phyloP scores from a whole-genome alignment of 2,329 filamentous ascomycete genomes.

The Ophiostoma quercus region DNA sequence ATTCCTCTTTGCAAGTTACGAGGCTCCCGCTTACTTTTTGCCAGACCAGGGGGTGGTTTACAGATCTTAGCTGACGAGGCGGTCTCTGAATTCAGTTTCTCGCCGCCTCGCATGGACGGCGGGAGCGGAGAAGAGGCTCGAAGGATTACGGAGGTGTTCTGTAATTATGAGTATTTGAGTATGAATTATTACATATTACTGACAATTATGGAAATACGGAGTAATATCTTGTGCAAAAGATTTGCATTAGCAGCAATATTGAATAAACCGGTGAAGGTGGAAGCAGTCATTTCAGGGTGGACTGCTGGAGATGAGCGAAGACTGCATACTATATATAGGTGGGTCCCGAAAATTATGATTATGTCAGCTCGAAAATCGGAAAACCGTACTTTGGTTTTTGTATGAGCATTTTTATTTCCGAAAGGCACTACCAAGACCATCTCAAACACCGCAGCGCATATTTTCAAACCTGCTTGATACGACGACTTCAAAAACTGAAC shows the following conservation, averaged over 20 bases:
- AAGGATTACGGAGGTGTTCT: not conserved
- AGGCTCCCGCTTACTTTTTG: conserved; percentile 9
- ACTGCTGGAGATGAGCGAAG: not conserved
- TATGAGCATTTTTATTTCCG: not conserved
- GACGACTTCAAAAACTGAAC: not conserved
- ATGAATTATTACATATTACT: not conserved
- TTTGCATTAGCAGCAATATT: not conserved
- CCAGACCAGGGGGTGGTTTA: conserved; percentile 1
- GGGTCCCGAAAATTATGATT: not conserved
- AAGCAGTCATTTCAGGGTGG: not conserved
- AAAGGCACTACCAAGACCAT: not conserved
- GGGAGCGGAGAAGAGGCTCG: not conserved
- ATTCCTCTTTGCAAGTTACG: not conserved
- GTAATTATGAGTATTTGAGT: not conserved
- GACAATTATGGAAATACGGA: not conserved
- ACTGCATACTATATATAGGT: not conserved
- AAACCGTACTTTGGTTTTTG: not conserved
- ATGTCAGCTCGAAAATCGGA: not conserved
- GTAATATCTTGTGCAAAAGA: not conserved
- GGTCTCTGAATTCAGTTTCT: not conserved
- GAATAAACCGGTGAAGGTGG: not conserved
- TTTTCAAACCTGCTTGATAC: conserved; percentile 1
- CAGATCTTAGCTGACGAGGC: not conserved
- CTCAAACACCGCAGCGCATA: conserved; percentile 1
- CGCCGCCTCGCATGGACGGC: not conserved